Percentiles rank a stretch among this genome's conserved stretches.
Evolutionary conservation across 176 grass and related monocot species (phyloP).

Genomic region (Melocanna baccifera): DNA sequence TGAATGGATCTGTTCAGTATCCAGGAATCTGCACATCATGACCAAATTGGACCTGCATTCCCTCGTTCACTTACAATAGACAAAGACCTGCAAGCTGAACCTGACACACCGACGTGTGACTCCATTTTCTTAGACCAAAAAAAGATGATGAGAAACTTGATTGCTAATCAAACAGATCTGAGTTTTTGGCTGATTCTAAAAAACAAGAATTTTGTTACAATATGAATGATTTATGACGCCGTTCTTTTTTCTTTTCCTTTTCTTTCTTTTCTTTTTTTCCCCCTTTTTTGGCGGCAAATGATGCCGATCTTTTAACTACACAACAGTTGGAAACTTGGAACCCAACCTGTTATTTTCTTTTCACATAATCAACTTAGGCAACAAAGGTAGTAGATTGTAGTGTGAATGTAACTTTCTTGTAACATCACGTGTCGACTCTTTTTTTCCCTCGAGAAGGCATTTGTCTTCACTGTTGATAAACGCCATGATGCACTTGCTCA

Average conservation of each 20-base stretch:
- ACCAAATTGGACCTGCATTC: constrained; percentile 14
- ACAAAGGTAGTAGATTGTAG: not conserved
- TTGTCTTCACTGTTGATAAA: constrained; percentile 21
- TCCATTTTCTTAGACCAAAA: not conserved
- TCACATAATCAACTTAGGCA: constrained; percentile 7
- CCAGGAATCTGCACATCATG: constrained; percentile 21
- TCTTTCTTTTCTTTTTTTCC: too few relatives aligned
- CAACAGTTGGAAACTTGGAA: not conserved
- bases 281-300: too few relatives aligned
- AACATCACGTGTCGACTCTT: constrained; percentile 22
- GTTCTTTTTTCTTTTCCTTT: not conserved
- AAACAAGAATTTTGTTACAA: not conserved
- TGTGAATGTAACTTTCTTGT: constrained; percentile 7
- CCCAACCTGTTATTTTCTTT: not conserved
- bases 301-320: not conserved
- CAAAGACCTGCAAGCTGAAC: constrained; percentile 20
- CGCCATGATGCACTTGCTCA: not conserved
- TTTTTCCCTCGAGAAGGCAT: not conserved
- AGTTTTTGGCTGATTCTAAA: not conserved
- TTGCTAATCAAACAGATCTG: not conserved
- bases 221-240: not conserved
- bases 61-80: constrained; percentile 9
- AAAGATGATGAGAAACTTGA: not conserved
- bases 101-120: constrained; percentile 14
- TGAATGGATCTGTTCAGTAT: not conserved